Evolutionary conservation across 2,329 filamentous ascomycete genomes (phyloP).

Genomic region (Didymella arachidicola): DNA sequence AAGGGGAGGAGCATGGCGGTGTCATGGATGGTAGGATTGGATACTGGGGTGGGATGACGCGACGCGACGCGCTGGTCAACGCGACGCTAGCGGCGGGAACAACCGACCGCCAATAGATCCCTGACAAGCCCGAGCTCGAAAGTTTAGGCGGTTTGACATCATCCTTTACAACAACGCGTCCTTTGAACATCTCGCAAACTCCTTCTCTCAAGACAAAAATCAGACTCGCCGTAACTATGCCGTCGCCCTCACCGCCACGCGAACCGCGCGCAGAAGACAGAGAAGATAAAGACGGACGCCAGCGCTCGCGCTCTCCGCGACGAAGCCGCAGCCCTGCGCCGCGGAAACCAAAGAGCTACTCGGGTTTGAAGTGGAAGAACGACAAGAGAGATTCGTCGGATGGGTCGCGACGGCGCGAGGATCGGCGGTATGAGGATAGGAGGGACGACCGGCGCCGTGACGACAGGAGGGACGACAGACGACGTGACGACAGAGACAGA

Average conservation of each 20-base stretch:
- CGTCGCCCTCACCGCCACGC: conserved; percentile 27
- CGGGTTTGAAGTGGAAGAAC: conserved; percentile 67
- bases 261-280: conserved; percentile 1
- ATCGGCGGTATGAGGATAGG: conserved; percentile 4
- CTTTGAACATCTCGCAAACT: neutral
- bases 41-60: conserved; percentile 17
- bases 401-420: conserved; percentile 51
- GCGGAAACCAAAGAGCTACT: conserved; percentile 51
- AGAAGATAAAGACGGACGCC: neutral
- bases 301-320: conserved; percentile 41
- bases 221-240: conserved; percentile 15
- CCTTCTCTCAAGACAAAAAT: neutral
- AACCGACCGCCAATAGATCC: conserved; percentile 18
- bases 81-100: conserved; percentile 26
- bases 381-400: conserved; percentile 41
- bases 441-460: conserved; percentile 21
- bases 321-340: conserved; percentile 30
- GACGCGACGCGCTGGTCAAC: conserved; percentile 15
- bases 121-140: conserved; percentile 18
- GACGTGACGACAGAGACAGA: neutral
- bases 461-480: conserved; percentile 1
- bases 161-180: neutral
- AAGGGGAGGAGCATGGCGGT: conserved; percentile 28
- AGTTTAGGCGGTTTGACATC: conserved; percentile 19
- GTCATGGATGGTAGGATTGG: neutral